Percentiles rank a stretch among this genome's conserved stretches.
These are phyloP conservation scores for Beauveria bassiana DNA, from an alignment of 2,329 filamentous ascomycete genomes.

Conservation along the genomic window DNA sequence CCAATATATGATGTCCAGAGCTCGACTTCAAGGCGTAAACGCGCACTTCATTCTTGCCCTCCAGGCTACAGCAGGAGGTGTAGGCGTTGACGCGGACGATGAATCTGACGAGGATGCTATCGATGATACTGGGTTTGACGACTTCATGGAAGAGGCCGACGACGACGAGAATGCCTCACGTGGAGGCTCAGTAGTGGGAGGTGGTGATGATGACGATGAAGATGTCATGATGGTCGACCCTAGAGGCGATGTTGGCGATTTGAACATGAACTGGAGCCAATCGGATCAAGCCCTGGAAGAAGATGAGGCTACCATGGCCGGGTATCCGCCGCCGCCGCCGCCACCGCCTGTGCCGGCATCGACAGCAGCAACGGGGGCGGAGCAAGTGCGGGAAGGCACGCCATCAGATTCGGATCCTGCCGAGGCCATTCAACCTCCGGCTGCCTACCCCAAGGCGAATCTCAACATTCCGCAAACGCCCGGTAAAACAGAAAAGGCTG, in stretches of 20 bases:
- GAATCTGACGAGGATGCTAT: slow-evolving; percentile 25
- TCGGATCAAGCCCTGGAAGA: slow-evolving; percentile 63
- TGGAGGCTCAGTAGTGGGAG: slow-evolving; percentile 25
- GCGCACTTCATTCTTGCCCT: slow-evolving; percentile 30
- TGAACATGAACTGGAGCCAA: slow-evolving; percentile 43
- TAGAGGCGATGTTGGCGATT: slow-evolving; percentile 36
- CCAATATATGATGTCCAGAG: slow-evolving; percentile 34
- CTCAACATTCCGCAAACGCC: slow-evolving; percentile 79
- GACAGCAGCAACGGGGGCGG: slow-evolving; percentile 23
- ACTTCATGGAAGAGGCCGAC: slow-evolving; percentile 50
- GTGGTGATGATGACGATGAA: slow-evolving; percentile 43
- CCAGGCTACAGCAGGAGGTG: slow-evolving; percentile 26
- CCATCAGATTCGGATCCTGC: slow-evolving; percentile 64
- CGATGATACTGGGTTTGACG: slow-evolving; percentile 36
- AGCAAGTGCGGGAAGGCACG: slow-evolving; percentile 52
- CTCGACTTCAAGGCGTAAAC: slow-evolving; percentile 25
- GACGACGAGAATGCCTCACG: slow-evolving; percentile 28
- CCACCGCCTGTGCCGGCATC: slow-evolving; percentile 50
- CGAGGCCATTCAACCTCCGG: slow-evolving; percentile 56
- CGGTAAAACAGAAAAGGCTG: slow-evolving; percentile 38
- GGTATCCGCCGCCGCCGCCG: slow-evolving; percentile 58
- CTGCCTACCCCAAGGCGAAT: slow-evolving; percentile 55
- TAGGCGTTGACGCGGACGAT: slow-evolving; percentile 23
- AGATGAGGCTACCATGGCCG: slow-evolving; percentile 69
- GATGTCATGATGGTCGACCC: slow-evolving; percentile 53